phyloP scores from a whole-genome alignment of 1,284 basidiomycete species.

The Mycena citricolor region DNA sequence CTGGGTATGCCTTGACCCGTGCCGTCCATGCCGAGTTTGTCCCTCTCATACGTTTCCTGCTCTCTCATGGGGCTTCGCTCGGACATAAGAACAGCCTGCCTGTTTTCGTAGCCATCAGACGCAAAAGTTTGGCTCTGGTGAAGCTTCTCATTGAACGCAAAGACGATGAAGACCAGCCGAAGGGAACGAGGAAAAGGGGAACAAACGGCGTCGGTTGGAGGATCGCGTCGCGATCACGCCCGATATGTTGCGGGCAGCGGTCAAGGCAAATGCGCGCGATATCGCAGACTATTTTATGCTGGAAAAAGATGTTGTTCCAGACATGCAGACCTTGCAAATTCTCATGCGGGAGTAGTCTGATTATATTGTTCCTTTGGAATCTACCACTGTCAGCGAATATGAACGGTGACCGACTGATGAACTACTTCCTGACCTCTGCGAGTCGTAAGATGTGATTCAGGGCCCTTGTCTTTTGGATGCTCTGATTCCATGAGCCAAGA shows the following conservation, averaged over 20 bases:
- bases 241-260: constrained; percentile 63
- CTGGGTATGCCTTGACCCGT: constrained; percentile 76
- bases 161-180: constrained; percentile 24
- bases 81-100: constrained; percentile 57
- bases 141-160: constrained; percentile 70
- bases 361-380: too few relatives aligned
- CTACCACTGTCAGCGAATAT: too few relatives aligned
- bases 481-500: too few relatives aligned
- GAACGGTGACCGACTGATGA: too few relatives aligned
- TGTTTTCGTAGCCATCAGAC: constrained; percentile 73
- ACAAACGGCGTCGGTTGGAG: constrained; percentile 54
- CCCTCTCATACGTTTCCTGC: constrained; percentile 67
- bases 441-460: too few relatives aligned
- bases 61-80: constrained; percentile 73
- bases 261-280: constrained; percentile 61
- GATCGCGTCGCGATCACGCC: constrained; percentile 59
- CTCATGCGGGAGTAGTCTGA: constrained; percentile 31
- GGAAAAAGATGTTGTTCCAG: constrained; percentile 76
- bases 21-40: constrained; percentile 67
- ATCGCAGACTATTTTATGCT: constrained; percentile 71
- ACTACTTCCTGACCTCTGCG: too few relatives aligned
- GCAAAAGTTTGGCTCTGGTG: constrained; percentile 66
- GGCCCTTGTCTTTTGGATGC: too few relatives aligned
- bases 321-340: constrained; percentile 62
- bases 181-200: constrained; percentile 21